Conservation (phyloP, 352 stramenopile species). For the Globisporangium barbulae region DNA sequence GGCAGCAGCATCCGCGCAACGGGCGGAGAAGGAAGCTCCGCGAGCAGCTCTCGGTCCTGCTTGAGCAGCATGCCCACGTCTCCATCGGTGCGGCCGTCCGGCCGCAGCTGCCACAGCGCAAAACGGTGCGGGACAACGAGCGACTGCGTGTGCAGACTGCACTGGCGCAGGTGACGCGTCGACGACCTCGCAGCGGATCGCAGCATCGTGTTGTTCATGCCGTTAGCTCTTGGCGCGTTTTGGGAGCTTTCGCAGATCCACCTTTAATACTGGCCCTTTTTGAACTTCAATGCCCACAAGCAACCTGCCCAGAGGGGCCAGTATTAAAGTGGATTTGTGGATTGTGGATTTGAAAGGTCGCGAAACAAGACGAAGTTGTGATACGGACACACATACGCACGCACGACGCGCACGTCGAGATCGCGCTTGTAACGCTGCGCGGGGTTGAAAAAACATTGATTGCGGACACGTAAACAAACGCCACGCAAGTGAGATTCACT, state of each 20-base stretch:
- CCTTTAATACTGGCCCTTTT: too few relatives aligned
- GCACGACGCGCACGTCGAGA: not conserved
- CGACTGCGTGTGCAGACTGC: not conserved
- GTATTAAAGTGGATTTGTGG: not conserved
- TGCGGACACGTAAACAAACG: not conserved
- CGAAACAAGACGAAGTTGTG: not conserved
- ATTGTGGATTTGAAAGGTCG: not conserved
- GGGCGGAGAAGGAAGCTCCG: conserved; percentile 14
- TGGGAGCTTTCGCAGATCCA: too few relatives aligned
- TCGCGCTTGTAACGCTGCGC: not conserved
- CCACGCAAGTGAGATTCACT: not conserved
- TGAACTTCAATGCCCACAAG: conserved; percentile 4
- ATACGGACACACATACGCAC: not conserved
- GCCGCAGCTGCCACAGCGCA: conserved; percentile 32
- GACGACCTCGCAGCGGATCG: not conserved
- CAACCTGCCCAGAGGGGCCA: not conserved
- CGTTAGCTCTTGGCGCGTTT: not conserved
- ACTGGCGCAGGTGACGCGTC: not conserved
- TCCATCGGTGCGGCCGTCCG: conserved; percentile 9
- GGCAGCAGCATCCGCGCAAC: conserved; percentile 32
- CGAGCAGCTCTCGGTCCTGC: conserved; percentile 23
- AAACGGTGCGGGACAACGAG: conserved; percentile 25
- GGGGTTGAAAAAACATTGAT: not conserved
- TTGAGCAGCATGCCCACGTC: conserved; percentile 16
- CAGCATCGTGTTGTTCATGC: not conserved